Evolutionary conservation across 2,329 filamentous ascomycete species (phyloP).

Genomic region (Sclerotinia minor): DNA sequence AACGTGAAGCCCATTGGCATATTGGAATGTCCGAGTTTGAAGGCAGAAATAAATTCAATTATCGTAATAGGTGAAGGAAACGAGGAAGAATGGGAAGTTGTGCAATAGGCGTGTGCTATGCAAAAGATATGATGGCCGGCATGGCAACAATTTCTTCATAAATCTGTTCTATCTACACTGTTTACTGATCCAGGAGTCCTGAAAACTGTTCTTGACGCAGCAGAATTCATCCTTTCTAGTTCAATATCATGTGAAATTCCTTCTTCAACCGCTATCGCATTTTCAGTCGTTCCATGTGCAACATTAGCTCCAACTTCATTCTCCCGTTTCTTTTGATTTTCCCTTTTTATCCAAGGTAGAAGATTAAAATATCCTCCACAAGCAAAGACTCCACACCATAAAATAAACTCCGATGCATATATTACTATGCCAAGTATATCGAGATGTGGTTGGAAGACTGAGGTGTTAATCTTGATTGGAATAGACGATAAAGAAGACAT

Average conservation of each 20-base stretch:
- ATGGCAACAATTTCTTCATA: not conserved
- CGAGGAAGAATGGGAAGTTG: constrained; percentile 7
- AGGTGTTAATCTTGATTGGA: not conserved
- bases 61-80: not conserved
- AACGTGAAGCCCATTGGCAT: constrained; percentile 31
- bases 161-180: not conserved
- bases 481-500: not conserved
- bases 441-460: constrained; percentile 57
- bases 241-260: constrained; percentile 40
- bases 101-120: not conserved
- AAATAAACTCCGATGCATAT: constrained; percentile 63
- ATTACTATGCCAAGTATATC: constrained; percentile 65
- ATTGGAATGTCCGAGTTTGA: constrained; percentile 27
- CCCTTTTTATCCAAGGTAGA: constrained; percentile 54
- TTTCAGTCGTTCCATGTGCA: constrained; percentile 19
- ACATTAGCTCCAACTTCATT: not conserved
- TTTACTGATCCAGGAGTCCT: constrained; percentile 50
- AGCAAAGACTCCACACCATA: constrained; percentile 68
- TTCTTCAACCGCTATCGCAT: not conserved
- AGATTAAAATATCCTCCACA: constrained; percentile 67
- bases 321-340: constrained; percentile 33
- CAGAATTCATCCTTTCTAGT: constrained; percentile 55
- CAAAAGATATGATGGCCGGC: not conserved
- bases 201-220: constrained; percentile 58
- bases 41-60: not conserved